A percentile compares a stretch with the other conserved stretches of the same genome.
Evolutionary conservation across 2,329 filamentous ascomycete species (phyloP).

Genomic region (Daldinia sp.): DNA sequence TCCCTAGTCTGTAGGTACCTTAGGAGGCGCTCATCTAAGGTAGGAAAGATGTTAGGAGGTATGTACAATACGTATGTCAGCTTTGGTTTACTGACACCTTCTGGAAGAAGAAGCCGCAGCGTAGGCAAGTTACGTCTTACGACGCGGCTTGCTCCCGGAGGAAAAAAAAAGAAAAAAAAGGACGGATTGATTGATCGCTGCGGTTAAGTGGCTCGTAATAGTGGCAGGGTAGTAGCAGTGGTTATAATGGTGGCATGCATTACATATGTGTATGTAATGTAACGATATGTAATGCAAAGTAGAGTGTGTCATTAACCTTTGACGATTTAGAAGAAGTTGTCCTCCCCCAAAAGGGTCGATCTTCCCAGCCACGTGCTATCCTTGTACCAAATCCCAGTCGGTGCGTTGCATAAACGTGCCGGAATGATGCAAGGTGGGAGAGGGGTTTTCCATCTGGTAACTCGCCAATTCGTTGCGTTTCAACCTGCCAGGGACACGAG

Average conservation of each 20-base stretch:
- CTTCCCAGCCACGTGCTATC: background rate
- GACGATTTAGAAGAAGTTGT: background rate
- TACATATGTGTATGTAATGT: background rate
- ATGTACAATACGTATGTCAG: background rate
- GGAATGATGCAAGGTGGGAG: background rate
- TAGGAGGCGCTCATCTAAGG: too few relatives aligned
- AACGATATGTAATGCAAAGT: background rate
- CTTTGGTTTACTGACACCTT: constrained; percentile 25
- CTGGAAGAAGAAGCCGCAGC: constrained; percentile 19
- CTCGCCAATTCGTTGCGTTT: background rate
- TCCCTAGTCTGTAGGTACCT: too few relatives aligned
- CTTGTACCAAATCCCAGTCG: background rate
- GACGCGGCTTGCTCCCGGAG: background rate
- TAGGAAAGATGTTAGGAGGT: too few relatives aligned
- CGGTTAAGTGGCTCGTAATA: too few relatives aligned
- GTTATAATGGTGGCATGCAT: too few relatives aligned
- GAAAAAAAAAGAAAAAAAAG: background rate
- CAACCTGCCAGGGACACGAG: background rate
- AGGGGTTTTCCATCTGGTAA: background rate
- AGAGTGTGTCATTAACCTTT: too few relatives aligned
- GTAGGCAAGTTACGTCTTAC: background rate
- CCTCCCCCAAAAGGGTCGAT: background rate
- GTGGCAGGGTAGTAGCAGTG: too few relatives aligned
- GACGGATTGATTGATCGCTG: background rate
- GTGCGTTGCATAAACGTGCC: background rate